These are phyloP conservation scores for Mycena metata DNA, from an alignment of 768 basidiomycete species.

Conservation along the genomic window DNA sequence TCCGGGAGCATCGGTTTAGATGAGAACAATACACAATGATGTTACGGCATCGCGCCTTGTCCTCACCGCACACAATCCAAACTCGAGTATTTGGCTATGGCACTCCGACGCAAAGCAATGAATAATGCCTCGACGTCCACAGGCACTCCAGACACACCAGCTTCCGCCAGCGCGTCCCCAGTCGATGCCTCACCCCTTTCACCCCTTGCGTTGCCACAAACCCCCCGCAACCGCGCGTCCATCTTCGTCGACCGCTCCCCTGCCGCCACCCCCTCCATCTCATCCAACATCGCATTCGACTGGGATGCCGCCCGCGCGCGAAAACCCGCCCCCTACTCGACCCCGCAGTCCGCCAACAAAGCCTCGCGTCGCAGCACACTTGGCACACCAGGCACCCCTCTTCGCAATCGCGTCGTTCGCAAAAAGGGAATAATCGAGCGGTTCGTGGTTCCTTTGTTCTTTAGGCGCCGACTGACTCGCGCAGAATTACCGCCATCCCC, in stretches of 20 bases:
- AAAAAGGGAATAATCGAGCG: constrained; percentile 75
- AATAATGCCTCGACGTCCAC: constrained; percentile 26
- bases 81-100: too few relatives aligned
- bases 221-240: constrained; percentile 63
- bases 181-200: constrained; percentile 36
- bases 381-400: constrained; percentile 50
- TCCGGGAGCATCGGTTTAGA: too few relatives aligned
- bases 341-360: constrained; percentile 64
- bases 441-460: constrained; percentile 50
- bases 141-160: constrained; percentile 27
- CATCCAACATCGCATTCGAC: constrained; percentile 84
- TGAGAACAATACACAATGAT: too few relatives aligned
- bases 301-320: constrained; percentile 87
- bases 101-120: constrained; percentile 29
- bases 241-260: constrained; percentile 72
- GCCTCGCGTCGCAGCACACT: constrained; percentile 56
- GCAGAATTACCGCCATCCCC: constrained; percentile 74
- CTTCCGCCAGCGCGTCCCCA: constrained; percentile 11
- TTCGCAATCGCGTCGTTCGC: constrained; percentile 69
- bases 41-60: too few relatives aligned
- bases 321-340: constrained; percentile 79
- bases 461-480: constrained; percentile 15
- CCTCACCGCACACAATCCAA: neutral
- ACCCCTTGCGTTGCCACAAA: constrained; percentile 57
- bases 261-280: constrained; percentile 77